These are phyloP conservation scores for Aspergillus sergii DNA, from an alignment of 2,329 filamentous ascomycete genomes.

Conservation along the genomic window DNA sequence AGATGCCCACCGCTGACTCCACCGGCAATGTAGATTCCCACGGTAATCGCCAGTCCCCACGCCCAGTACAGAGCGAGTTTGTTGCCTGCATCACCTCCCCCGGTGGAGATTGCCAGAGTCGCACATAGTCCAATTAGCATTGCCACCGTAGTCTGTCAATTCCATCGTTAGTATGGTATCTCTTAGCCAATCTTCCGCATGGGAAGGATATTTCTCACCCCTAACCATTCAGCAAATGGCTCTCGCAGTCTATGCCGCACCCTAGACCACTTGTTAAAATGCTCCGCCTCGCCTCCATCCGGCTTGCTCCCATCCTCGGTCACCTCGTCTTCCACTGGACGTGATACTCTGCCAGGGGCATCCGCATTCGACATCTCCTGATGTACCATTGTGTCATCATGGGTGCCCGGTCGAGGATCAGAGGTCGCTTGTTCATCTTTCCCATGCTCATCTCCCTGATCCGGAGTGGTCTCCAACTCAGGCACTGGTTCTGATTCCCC, in stretches of 20 bases:
- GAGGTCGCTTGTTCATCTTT: background rate
- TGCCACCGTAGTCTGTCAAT: conserved; percentile 27
- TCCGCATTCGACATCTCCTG: background rate
- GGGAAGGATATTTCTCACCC: conserved; percentile 12
- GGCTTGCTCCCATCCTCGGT: background rate
- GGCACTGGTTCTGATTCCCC: conserved; percentile 10
- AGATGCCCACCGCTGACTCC: conserved; percentile 53
- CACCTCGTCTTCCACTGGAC: conserved; percentile 3
- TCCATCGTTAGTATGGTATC: background rate
- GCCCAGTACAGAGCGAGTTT: conserved; percentile 22
- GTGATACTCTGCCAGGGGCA: background rate
- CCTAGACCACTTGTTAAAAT: conserved; percentile 31
- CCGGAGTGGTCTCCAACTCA: background rate
- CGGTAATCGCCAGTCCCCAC: conserved; percentile 36
- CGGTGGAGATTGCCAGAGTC: conserved; percentile 26
- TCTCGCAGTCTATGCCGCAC: conserved; percentile 29
- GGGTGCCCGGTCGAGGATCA: background rate
- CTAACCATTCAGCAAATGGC: conserved; percentile 35
- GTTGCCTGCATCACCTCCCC: conserved; percentile 25
- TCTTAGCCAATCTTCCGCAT: background rate
- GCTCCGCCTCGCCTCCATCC: background rate
- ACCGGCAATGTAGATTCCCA: conserved; percentile 50
- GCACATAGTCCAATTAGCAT: conserved; percentile 34
- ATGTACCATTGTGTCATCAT: background rate
- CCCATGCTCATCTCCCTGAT: background rate